Evolutionary conservation across 2,329 filamentous ascomycete species (phyloP).

Genomic region (Alternaria postmessia): DNA sequence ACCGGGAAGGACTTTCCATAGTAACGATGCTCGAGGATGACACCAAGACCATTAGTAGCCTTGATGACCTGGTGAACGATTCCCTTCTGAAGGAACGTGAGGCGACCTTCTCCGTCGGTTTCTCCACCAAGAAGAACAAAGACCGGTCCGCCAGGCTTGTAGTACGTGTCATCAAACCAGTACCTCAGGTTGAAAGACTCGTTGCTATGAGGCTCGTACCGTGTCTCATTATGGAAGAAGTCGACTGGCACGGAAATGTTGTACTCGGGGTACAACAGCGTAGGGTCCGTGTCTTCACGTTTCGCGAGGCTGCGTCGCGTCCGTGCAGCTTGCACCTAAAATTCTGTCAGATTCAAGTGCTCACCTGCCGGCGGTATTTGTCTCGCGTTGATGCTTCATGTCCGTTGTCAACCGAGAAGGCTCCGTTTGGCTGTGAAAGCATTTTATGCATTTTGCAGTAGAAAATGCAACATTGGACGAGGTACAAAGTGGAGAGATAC

Average conservation of each 20-base stretch:
- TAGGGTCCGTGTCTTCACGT: slow-evolving; percentile 45
- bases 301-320: slow-evolving; percentile 34
- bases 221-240: slow-evolving; percentile 81
- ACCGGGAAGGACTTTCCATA: slow-evolving; percentile 80
- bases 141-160: slow-evolving; percentile 79
- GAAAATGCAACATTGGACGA: neutral
- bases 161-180: slow-evolving; percentile 82
- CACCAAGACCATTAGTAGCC: slow-evolving; percentile 73
- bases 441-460: neutral
- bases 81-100: slow-evolving; percentile 79
- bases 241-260: slow-evolving; percentile 71
- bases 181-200: slow-evolving; percentile 76
- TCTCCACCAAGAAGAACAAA: slow-evolving; percentile 80
- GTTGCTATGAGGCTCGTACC: slow-evolving; percentile 78
- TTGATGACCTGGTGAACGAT: slow-evolving; percentile 75
- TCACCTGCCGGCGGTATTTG: neutral
- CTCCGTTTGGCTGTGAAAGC: neutral
- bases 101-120: slow-evolving; percentile 66
- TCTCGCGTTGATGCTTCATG: neutral
- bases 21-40: slow-evolving; percentile 87
- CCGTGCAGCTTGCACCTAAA: slow-evolving; percentile 27
- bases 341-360: slow-evolving; percentile 3
- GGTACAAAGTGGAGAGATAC: neutral
- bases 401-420: neutral
- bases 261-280: slow-evolving; percentile 56